phyloP scores from a whole-genome alignment of 2,329 filamentous ascomycete genomes.

The Sporothrix pallida region DNA sequence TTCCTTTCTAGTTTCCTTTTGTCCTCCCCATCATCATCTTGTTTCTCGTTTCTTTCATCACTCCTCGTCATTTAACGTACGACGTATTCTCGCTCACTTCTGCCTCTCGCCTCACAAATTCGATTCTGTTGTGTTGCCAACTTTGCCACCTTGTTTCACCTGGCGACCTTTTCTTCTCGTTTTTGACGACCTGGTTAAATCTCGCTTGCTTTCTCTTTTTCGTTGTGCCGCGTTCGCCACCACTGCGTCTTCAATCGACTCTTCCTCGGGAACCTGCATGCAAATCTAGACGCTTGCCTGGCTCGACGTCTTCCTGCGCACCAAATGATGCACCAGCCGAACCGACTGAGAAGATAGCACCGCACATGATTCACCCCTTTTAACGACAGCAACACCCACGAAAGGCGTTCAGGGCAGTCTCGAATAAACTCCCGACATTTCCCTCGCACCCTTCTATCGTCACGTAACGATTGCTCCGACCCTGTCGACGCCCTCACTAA shows the following conservation, averaged over 20 bases:
- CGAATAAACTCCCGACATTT: not conserved
- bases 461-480: not conserved
- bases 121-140: conserved; percentile 23
- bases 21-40: not conserved
- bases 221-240: conserved; percentile 24
- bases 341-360: not conserved
- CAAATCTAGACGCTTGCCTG: not conserved
- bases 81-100: not conserved
- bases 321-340: not conserved
- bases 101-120: conserved; percentile 21
- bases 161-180: not conserved
- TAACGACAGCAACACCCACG: not conserved
- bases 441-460: not conserved
- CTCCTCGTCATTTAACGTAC: not conserved
- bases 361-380: not conserved
- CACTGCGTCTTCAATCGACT: conserved; percentile 21
- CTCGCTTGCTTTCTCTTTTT: not conserved
- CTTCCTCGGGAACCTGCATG: conserved; percentile 21
- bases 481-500: not conserved
- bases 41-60: not conserved
- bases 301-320: not conserved
- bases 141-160: conserved; percentile 28
- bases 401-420: not conserved
- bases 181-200: not conserved
- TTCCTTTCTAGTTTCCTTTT: not conserved